Base-by-base conservation (phyloP, 2,329 filamentous ascomycete genomes). In the Aspergillus hiratsukae region DNA sequence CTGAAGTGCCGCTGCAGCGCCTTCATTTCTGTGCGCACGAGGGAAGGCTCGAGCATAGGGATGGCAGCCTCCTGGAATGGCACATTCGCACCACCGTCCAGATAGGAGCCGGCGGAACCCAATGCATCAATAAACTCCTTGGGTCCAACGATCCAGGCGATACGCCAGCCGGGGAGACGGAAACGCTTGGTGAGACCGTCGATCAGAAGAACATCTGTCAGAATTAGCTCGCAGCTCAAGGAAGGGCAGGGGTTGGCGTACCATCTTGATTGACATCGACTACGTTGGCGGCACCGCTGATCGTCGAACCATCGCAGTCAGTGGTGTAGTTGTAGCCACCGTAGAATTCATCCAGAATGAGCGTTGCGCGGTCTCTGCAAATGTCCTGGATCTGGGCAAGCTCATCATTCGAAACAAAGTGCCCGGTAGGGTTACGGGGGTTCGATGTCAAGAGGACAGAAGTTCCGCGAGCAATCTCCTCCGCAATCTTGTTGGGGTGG, bases 271-370 rank as follows among this genome's bases (percentile, higher is more conserved):
- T 85, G 17, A 97, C 91, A 66, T 97, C 91, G 55, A 91, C 83
- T 50, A 97, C 84, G 72, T 97, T 96, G 69, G 90, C 88, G 4
- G 93, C 93, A 8, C 91, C 88, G 51, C 88, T 92, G 72, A 97
- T 90, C 46, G 93, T 95, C 29, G 83, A 86, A 41, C 93, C 93
- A 69, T 97, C 92, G 72, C 93, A 97, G 77, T 91, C 82, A 65
- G 85, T 90, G 37, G 90, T 95, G 79, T 97, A 97, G 78, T 96
- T 96, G 81, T 97, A 97, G 23, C 92, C 91, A 10, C 87, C 87
- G 78, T 97, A 97, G 81, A 97, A 97, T 76, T 97, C 93, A 70
- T 97, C 93, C 77, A 92, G 90, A 72, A 97, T 92, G 55, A 97
- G 80, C 0, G 93, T 97, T 3, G 91, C 91, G 54, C 91, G 86